phyloP scores from a whole-genome alignment of 2,329 filamentous ascomycete genomes.

The Sclerotinia spermophila region DNA sequence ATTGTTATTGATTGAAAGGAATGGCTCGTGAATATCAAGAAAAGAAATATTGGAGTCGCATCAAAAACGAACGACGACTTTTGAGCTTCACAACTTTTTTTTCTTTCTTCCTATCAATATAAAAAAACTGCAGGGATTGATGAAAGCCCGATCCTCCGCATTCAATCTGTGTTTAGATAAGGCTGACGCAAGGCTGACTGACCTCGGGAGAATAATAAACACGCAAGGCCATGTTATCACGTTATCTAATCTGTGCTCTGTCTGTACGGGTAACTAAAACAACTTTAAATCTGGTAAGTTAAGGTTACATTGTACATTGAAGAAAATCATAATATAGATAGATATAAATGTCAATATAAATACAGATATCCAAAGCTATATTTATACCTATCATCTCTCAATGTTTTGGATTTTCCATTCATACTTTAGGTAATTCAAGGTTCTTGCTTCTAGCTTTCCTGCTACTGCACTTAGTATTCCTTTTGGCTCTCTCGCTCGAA shows the following conservation, averaged over 20 bases:
- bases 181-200: background rate
- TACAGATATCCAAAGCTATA: no score
- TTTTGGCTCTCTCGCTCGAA: background rate
- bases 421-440: background rate
- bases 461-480: background rate
- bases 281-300: background rate
- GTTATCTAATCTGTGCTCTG: background rate
- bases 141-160: background rate
- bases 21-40: background rate
- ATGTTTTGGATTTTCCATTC: no score
- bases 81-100: constrained; percentile 23
- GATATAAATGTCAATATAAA: no score
- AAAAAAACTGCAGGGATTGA: constrained; percentile 10
- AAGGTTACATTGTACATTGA: no score
- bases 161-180: background rate
- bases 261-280: background rate
- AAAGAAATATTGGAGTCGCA: constrained; percentile 10
- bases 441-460: background rate
- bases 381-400: no score
- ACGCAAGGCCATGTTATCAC: background rate
- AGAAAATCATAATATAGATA: background rate
- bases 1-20: constrained; percentile 24
- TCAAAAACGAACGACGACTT: background rate
- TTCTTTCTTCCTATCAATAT: constrained; percentile 6
- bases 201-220: background rate